A percentile compares a stretch with the other conserved stretches of the same genome.
Evolutionary conservation across 148 eudicot species (phyloP).

Genomic region (Gaultheria prostrata): DNA sequence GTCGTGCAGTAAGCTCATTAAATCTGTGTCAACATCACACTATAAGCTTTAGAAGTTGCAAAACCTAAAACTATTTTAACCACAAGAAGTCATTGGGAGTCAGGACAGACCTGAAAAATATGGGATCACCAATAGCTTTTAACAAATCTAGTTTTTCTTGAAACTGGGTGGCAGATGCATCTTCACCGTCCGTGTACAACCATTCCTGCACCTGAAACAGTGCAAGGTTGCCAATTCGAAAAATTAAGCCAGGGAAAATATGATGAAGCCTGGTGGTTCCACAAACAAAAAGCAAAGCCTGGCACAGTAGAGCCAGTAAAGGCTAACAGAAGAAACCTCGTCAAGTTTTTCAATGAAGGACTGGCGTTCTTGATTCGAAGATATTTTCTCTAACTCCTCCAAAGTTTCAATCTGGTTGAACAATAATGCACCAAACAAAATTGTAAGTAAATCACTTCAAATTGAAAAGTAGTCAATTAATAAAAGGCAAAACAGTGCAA

Average conservation of each 20-base stretch:
- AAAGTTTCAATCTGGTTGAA: slow-evolving; percentile 60
- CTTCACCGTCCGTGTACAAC: slow-evolving; percentile 99
- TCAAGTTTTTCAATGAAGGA: slow-evolving; percentile 78
- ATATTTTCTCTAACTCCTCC: slow-evolving; percentile 59
- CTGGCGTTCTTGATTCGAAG: slow-evolving; percentile 70
- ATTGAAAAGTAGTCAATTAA: neutral
- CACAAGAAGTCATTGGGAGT: neutral
- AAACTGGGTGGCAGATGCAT: slow-evolving; percentile 80
- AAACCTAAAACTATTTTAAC: slow-evolving; percentile 11
- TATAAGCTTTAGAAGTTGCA: slow-evolving; percentile 13
- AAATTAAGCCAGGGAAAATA: neutral
- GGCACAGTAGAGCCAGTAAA: neutral
- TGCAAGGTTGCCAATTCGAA: neutral
- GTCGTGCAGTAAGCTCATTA: slow-evolving; percentile 84
- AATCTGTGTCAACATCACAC: slow-evolving; percentile 41
- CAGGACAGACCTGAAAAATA: slow-evolving; percentile 71
- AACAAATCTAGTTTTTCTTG: slow-evolving; percentile 69
- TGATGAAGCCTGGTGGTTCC: neutral
- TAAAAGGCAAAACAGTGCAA: neutral
- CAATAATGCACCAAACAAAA: slow-evolving; percentile 14
- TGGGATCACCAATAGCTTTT: slow-evolving; percentile 92
- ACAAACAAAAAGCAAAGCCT: neutral
- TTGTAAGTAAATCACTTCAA: neutral
- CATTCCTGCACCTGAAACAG: slow-evolving; percentile 83
- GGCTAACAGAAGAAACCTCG: slow-evolving; percentile 50